Conservation (phyloP, 495 filamentous ascomycete species). For the Penicillium daleae region DNA sequence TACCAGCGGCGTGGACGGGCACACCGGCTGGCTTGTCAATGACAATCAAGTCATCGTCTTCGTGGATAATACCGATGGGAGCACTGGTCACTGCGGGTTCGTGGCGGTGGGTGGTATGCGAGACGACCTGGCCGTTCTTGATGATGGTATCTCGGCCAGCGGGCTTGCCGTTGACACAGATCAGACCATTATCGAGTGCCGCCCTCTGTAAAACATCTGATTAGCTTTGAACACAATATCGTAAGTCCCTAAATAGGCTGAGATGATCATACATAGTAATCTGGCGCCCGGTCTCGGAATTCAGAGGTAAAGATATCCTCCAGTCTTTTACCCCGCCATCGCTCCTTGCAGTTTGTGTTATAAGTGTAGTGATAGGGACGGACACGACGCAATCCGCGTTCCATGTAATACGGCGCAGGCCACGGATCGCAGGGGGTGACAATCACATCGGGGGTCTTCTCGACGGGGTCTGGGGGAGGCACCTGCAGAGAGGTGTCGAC, state of each 20-base stretch:
- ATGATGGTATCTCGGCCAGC: slow-evolving; percentile 60
- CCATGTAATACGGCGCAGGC: slow-evolving; percentile 74
- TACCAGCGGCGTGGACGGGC: slow-evolving; percentile 91
- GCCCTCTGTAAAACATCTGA: slow-evolving; percentile 55
- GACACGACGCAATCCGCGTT: slow-evolving; percentile 78
- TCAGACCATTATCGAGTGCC: slow-evolving; percentile 76
- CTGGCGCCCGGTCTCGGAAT: slow-evolving; percentile 74
- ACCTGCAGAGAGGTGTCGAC: slow-evolving; percentile 41
- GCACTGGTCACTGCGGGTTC: slow-evolving; percentile 88
- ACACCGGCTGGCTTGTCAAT: slow-evolving; percentile 96
- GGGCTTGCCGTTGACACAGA: slow-evolving; percentile 72
- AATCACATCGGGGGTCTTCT: slow-evolving; percentile 56
- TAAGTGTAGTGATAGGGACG: slow-evolving; percentile 93
- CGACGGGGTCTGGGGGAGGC: slow-evolving; percentile 38
- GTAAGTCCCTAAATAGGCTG: neutral
- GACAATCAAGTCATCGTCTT: slow-evolving; percentile 88
- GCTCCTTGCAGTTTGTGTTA: slow-evolving; percentile 89
- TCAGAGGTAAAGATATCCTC: slow-evolving; percentile 82
- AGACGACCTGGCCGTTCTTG: slow-evolving; percentile 83
- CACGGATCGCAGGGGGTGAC: slow-evolving; percentile 67
- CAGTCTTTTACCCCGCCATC: slow-evolving; percentile 77
- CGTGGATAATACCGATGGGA: slow-evolving; percentile 80
- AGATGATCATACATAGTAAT: slow-evolving; percentile 73
- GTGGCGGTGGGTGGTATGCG: slow-evolving; percentile 92
- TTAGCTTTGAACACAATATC: slow-evolving; percentile 9